A percentile compares a stretch with the other conserved stretches of the same genome.
phyloP scores from a whole-genome alignment of 495 filamentous ascomycete genomes.

The Choiromyces venosus region DNA sequence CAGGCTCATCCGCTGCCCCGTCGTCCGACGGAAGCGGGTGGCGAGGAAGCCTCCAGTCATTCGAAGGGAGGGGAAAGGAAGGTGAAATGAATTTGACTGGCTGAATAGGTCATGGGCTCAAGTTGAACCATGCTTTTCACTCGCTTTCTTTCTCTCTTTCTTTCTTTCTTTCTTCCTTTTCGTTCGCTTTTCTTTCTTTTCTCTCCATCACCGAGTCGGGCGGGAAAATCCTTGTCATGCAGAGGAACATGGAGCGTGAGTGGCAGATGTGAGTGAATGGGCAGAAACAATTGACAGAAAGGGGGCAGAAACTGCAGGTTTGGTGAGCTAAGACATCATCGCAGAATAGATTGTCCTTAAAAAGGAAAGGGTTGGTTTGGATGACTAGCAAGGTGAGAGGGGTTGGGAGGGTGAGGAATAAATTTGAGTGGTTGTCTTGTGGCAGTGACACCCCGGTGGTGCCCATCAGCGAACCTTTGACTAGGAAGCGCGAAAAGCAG shows the following conservation, averaged over 20 bases:
- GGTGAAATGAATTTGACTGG: neutral
- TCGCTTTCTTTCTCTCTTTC: neutral
- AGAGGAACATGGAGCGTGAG: neutral
- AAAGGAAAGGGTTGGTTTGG: neutral
- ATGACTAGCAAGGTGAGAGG: neutral
- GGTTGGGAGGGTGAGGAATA: neutral
- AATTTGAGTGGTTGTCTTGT: neutral
- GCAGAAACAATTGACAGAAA: neutral
- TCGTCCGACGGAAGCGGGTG: neutral
- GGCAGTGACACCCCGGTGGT: neutral
- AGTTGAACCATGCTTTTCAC: neutral
- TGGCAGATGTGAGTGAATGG: neutral
- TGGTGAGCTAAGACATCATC: neutral
- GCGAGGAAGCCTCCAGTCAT: neutral
- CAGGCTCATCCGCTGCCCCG: neutral
- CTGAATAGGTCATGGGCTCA: neutral
- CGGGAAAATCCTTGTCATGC: constrained; percentile 2
- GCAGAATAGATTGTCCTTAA: neutral
- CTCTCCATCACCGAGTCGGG: neutral
- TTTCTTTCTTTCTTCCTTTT: neutral
- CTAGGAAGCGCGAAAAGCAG: neutral
- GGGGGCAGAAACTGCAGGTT: neutral
- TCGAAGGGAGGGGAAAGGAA: neutral
- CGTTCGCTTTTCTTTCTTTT: neutral
- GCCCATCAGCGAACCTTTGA: neutral